These are phyloP conservation scores for Elsinoe arachidis DNA, from an alignment of 2,329 filamentous ascomycete genomes.

Conservation along the genomic window DNA sequence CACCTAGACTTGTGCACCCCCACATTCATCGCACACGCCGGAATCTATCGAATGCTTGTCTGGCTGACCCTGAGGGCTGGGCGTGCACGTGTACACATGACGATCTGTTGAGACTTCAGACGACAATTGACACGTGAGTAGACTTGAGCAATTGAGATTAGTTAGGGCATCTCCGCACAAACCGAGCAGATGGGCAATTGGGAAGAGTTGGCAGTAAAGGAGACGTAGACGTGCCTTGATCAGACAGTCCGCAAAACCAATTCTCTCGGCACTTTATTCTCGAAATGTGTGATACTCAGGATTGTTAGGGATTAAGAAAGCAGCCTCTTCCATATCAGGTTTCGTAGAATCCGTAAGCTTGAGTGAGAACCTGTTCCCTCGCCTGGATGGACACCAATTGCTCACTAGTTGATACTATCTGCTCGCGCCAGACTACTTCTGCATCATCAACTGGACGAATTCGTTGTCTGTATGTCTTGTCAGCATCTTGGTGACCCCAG, in stretches of 20 bases:
- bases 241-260: background rate
- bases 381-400: slow-evolving; percentile 8
- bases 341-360: slow-evolving; percentile 1
- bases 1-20: background rate
- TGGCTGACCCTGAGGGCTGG: background rate
- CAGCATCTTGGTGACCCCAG: slow-evolving; percentile 7
- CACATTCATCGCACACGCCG: background rate
- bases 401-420: slow-evolving; percentile 1
- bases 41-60: slow-evolving; percentile 5
- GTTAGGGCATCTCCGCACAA: too few species aligned
- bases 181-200: too few species aligned
- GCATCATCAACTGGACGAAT: slow-evolving; percentile 50
- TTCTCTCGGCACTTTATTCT: slow-evolving; percentile 1
- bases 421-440: slow-evolving; percentile 34
- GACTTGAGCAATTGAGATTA: too few species aligned
- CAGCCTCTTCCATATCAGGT: background rate
- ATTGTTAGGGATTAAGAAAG: slow-evolving; percentile 11
- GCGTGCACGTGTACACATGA: background rate
- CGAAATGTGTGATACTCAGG: background rate
- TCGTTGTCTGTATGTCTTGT: slow-evolving; percentile 39
- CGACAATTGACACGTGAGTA: background rate
- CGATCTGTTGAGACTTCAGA: background rate
- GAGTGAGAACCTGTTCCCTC: slow-evolving; percentile 10
- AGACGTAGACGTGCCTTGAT: too few species aligned
- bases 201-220: too few species aligned